phyloP scores from a whole-genome alignment of 176 grass and related monocot genomes.

The Echinochloa phyllopogon region DNA sequence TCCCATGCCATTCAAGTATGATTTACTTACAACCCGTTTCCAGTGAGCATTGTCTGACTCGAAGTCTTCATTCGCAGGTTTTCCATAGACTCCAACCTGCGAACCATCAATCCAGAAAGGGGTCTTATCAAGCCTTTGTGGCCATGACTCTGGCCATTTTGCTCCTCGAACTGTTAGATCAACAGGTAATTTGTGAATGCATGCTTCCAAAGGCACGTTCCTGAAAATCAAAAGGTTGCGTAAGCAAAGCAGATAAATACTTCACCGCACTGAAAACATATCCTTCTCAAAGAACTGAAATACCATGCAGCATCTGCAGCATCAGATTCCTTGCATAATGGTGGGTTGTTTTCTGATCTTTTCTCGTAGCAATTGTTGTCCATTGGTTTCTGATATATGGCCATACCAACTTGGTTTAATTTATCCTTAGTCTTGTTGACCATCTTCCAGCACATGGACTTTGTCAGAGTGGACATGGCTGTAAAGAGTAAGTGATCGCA shows the following conservation, averaged over 20 bases:
- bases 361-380: conserved; percentile 97
- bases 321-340: conserved; percentile 82
- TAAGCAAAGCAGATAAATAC: conserved; percentile 22
- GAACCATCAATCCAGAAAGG: conserved; percentile 90
- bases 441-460: conserved; percentile 98
- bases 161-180: conserved; percentile 56
- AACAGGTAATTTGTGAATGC: conserved; percentile 86
- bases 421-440: conserved; percentile 83
- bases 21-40: conserved; percentile 88
- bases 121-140: conserved; percentile 74
- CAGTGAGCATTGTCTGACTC: conserved; percentile 87
- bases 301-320: conserved; percentile 96
- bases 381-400: conserved; percentile 85
- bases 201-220: conserved; percentile 91
- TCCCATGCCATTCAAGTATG: conserved; percentile 88
- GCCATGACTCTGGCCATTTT: conserved; percentile 88
- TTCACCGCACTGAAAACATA: neutral
- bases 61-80: conserved; percentile 88
- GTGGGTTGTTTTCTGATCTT: conserved; percentile 75
- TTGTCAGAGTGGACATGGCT: conserved; percentile 90
- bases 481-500: conserved; percentile 19
- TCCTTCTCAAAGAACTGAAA: neutral
- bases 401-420: conserved; percentile 88
- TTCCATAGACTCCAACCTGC: conserved; percentile 85
- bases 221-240: conserved; percentile 50